These are phyloP conservation scores for Trichoderma aggressivum DNA, from an alignment of 2,329 filamentous ascomycete species.

Conservation along the genomic window DNA sequence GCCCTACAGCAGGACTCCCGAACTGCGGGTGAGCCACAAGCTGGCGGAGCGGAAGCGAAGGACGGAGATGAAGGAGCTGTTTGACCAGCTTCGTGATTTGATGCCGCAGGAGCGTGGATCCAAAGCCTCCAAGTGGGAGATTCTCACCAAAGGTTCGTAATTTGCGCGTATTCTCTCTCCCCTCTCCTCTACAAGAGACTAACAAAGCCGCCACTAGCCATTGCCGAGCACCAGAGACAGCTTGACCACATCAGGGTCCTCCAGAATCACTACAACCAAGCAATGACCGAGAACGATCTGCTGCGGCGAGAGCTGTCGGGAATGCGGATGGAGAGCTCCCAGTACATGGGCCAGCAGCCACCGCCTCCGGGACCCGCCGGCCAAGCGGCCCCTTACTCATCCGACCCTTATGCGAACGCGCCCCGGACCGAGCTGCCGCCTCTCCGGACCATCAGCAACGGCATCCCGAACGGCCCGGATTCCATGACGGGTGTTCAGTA, in stretches of 20 bases:
- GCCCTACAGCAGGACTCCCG: slow-evolving; percentile 79
- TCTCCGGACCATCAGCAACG: slow-evolving; percentile 49
- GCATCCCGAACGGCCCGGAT: slow-evolving; percentile 46
- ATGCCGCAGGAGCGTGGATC: slow-evolving; percentile 78
- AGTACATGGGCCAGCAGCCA: slow-evolving; percentile 36
- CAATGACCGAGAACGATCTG: slow-evolving; percentile 44
- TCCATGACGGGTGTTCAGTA: slow-evolving; percentile 67
- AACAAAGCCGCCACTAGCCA: slow-evolving; percentile 43
- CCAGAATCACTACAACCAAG: slow-evolving; percentile 43
- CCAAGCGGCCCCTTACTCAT: slow-evolving; percentile 27
- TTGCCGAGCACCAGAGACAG: slow-evolving; percentile 58
- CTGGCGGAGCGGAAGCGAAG: slow-evolving; percentile 78
- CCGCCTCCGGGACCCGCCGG: slow-evolving; percentile 25
- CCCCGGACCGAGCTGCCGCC: slow-evolving; percentile 54
- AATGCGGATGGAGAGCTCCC: slow-evolving; percentile 47
- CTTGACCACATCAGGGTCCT: slow-evolving; percentile 46
- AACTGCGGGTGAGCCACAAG: slow-evolving; percentile 80
- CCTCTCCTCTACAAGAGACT: not conserved
- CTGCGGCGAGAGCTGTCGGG: slow-evolving; percentile 49
- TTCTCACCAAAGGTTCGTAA: slow-evolving; percentile 72
- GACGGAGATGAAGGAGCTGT: slow-evolving; percentile 85
- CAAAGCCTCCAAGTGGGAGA: slow-evolving; percentile 89
- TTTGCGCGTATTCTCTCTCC: not conserved
- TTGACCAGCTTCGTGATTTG: slow-evolving; percentile 73
- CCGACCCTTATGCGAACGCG: slow-evolving; percentile 32